Base-by-base conservation (phyloP, 768 basidiomycete species). In the Mycena chlorophos region DNA sequence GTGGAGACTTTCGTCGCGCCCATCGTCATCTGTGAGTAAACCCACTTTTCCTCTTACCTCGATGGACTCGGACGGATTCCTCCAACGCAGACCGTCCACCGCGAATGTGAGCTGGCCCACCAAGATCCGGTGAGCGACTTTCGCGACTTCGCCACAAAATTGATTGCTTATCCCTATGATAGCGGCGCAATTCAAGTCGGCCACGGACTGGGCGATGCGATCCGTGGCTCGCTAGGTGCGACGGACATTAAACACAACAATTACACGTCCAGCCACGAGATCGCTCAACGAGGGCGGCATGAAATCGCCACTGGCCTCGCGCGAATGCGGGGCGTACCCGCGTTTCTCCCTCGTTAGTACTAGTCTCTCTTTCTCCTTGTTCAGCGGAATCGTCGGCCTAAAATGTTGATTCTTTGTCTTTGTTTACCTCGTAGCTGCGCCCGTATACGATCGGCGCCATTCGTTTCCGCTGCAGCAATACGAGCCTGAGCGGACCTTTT, bases 151-250 rank as follows among this genome's bases (percentile, higher is more conserved):
- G 26, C 13, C 20, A 10, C 22, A 23, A n/a, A 10, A 10, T 10
- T 37, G 10, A 37, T 10, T 10, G 12, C 20, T 19, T 43, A 39
- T 16, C 22, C 14, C 34, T n/a, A 10, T 10, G 34, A n/a, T 17
- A 62, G 60, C 38, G 60, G 60, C 14, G 56, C 60, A n/a, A 58
- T 62, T 6, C 56, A 62, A 25, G 51, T 62, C 14, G 51, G 50
- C 2, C 60, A 62, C 19, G 60, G 60, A 2, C 30, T 62, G 2
- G 54, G 54, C 10, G 60, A 62, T 1, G 56, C 60, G 2, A 49
- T 62, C 23, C 60, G 60, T 2, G 60, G 60, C 5, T 49, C 53
- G 19, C 56, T 62, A 1, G 60, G 60, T 1, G 60, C 60, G 2
- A 25, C 53, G 1, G 60, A 62, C 45, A 13, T 52, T 17, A 37